Conservation (phyloP, 345 rosid species). For the Aethionema arabicum region DNA sequence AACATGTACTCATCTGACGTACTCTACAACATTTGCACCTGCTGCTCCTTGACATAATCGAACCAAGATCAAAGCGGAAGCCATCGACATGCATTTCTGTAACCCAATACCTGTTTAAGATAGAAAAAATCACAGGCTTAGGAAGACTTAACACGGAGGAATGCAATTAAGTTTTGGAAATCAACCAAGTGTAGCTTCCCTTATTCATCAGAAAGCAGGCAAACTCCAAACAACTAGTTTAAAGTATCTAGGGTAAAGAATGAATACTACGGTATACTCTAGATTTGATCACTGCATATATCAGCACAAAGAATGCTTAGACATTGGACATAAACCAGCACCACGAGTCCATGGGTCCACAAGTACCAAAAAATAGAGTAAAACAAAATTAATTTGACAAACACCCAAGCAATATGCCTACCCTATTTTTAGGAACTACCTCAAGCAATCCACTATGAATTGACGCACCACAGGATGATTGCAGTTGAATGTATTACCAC, state of each 20-base stretch:
- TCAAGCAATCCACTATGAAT: slow-evolving; percentile 81
- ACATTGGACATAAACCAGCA: not conserved
- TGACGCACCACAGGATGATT: slow-evolving; percentile 97
- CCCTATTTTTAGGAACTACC: slow-evolving; percentile 45
- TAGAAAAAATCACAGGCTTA: slow-evolving; percentile 16
- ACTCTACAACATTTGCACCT: slow-evolving; percentile 43
- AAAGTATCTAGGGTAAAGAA: not conserved
- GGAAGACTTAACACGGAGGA: slow-evolving; percentile 6
- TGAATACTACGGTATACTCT: not conserved
- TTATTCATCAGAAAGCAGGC: slow-evolving; percentile 6
- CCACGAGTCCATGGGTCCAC: not conserved
- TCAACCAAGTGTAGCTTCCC: slow-evolving; percentile 9
- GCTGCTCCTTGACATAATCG: slow-evolving; percentile 92
- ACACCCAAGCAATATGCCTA: slow-evolving; percentile 10
- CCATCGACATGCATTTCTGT: slow-evolving; percentile 98
- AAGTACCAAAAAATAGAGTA: slow-evolving; percentile 12
- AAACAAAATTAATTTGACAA: slow-evolving; percentile 2
- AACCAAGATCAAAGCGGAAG: slow-evolving; percentile 98
- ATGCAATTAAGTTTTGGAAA: slow-evolving; percentile 1
- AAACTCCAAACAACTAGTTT: not conserved
- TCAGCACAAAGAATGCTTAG: slow-evolving; percentile 6
- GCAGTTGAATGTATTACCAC: slow-evolving; percentile 97
- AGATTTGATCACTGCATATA: not conserved
- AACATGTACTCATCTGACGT: slow-evolving; percentile 28
- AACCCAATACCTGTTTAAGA: slow-evolving; percentile 85